Percentiles rank a stretch among this genome's conserved stretches.
Conservation (phyloP, 371 early-diverging fungal genomes). For the Basidiobolus meristosporus region DNA sequence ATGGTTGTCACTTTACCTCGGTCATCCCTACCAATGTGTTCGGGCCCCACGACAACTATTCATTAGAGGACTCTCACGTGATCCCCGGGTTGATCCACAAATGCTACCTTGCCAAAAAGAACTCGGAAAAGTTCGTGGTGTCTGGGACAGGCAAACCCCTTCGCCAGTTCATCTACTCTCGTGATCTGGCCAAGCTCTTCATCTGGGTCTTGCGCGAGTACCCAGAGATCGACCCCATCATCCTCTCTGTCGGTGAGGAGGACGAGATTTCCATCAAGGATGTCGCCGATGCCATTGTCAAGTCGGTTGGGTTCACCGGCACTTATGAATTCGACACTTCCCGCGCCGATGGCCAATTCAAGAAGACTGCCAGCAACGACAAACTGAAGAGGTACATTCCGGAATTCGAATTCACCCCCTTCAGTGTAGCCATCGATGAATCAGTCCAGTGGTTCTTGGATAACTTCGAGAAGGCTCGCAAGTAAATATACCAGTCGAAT, state of each 20-base stretch:
- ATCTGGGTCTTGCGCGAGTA: constrained; percentile 72
- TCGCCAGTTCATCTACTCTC: constrained; percentile 74
- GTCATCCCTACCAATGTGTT: constrained; percentile 78
- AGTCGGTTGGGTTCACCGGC: constrained; percentile 41
- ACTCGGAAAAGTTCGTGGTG: constrained; percentile 47
- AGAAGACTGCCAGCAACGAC: constrained; percentile 68
- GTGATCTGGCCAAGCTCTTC: constrained; percentile 66
- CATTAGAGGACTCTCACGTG: constrained; percentile 66
- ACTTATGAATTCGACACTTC: constrained; percentile 51
- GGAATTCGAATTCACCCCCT: constrained; percentile 66
- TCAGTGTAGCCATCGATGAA: constrained; percentile 53
- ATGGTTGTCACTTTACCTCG: constrained; percentile 63
- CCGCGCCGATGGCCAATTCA: constrained; percentile 73
- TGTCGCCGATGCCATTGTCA: constrained; percentile 57
- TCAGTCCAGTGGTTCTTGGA: constrained; percentile 62
- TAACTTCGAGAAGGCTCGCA: constrained; percentile 46
- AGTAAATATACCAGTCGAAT: no score
- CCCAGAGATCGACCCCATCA: constrained; percentile 60
- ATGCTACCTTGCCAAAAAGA: constrained; percentile 60
- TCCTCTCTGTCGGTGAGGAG: constrained; percentile 58
- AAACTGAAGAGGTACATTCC: constrained; percentile 54
- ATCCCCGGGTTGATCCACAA: constrained; percentile 76
- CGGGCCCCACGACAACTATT: constrained; percentile 70
- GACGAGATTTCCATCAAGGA: constrained; percentile 69
- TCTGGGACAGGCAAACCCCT: constrained; percentile 66